Evolutionary conservation across 139 green algal species (phyloP), one percentile per base, ranked within the genome.

Genomic region (Micractinium conductrix): DNA sequence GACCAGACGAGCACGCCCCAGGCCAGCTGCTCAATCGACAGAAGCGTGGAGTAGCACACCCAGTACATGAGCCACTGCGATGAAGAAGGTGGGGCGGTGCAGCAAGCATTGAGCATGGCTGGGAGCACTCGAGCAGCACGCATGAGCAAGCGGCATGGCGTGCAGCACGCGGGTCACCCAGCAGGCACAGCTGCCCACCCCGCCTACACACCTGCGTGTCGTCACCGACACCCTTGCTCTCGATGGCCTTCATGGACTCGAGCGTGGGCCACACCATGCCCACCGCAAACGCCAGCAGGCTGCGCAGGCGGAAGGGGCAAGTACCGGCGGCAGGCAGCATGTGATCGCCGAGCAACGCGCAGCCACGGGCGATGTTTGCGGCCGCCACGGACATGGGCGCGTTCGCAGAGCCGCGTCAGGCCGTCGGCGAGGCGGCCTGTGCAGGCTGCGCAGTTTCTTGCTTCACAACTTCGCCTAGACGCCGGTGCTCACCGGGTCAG

Each of bases 51-150:
- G 69, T 69, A 83, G 42, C 84, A 80, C 45, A 90, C 86, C 86
- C 86, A 90, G 72, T 90, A 90, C 16, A 58, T 83, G 37, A 90
- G 55, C 86, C 86, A 90, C 67, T 90, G 84, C 84, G 62, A 24
- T 16, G 37, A 9, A 35, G 37, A n/a, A n/a, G n/a, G n/a, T n/a
- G n/a, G n/a, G n/a, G n/a, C n/a, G n/a, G n/a, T n/a, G n/a, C n/a
- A n/a, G n/a, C n/a, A n/a, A n/a, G n/a, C n/a, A n/a, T n/a, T n/a
- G n/a, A n/a, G n/a, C n/a, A n/a, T n/a, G n/a, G n/a, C n/a, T n/a
- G n/a, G n/a, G n/a, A n/a, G n/a, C n/a, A n/a, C n/a, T n/a, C n/a
- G n/a, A n/a, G n/a, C n/a, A n/a, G n/a, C n/a, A n/a, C n/a, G n/a
- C n/a, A n/a, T n/a, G n/a, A n/a, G n/a, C n/a, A n/a, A n/a, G n/a